Evolutionary conservation across 805 yeast genomes (phyloP).

Genomic region (Blastobotrys americana): DNA sequence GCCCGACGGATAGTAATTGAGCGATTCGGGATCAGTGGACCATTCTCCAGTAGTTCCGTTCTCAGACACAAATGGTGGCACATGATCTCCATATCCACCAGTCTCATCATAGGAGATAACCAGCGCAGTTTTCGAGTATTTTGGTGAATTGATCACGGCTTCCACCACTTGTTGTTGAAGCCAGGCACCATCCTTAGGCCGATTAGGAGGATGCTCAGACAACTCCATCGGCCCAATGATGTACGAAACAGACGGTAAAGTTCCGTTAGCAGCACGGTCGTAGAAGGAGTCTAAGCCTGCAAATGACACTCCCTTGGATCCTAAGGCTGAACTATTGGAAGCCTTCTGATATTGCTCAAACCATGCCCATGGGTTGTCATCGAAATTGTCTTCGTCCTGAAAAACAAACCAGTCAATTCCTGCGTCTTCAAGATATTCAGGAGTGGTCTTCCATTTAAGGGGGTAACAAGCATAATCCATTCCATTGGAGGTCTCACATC

Average conservation of each 20-base stretch:
- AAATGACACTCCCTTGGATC: conserved; percentile 16
- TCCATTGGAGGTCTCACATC: conserved; percentile 16
- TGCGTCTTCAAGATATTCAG: conserved; percentile 16
- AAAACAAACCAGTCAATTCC: conserved; percentile 21
- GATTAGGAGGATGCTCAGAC: conserved; percentile 23
- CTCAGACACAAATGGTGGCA: conserved; percentile 22
- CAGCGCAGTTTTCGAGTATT: conserved; percentile 20
- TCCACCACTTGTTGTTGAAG: conserved; percentile 17
- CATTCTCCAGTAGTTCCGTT: conserved; percentile 24
- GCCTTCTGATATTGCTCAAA: conserved; percentile 16
- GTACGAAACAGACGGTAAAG: conserved; percentile 22
- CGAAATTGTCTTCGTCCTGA: conserved; percentile 18
- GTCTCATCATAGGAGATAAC: conserved; percentile 24
- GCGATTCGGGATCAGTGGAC: conserved; percentile 17
- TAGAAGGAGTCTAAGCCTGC: conserved; percentile 18
- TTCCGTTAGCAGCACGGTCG: conserved; percentile 20
- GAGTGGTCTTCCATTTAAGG: conserved; percentile 20
- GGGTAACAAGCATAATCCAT: conserved; percentile 19
- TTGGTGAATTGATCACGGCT: conserved; percentile 17
- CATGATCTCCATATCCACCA: conserved; percentile 26
- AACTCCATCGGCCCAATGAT: conserved; percentile 20
- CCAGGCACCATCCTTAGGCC: conserved; percentile 23
- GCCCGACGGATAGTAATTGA: conserved; percentile 19
- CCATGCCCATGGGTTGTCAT: conserved; percentile 21
- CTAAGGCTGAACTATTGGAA: conserved; percentile 8